A percentile compares a stretch with the other conserved stretches of the same genome.
phyloP scores from a whole-genome alignment of 2,329 filamentous ascomycete genomes.

The Metarhizium guizhouense region DNA sequence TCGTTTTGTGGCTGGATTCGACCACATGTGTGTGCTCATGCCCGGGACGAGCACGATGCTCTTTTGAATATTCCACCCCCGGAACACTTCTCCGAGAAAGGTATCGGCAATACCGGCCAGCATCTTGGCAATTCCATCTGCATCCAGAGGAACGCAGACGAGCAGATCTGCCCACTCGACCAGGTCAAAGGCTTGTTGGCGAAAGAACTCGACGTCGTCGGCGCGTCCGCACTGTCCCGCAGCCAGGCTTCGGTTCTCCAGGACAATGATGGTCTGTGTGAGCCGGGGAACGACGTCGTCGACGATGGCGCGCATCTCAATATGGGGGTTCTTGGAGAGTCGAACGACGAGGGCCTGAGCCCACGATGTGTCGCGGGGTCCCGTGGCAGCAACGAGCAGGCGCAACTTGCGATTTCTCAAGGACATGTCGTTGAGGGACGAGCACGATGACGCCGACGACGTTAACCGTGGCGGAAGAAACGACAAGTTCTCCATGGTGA shows the following conservation, averaged over 20 bases:
- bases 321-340: constrained; percentile 54
- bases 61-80: constrained; percentile 82
- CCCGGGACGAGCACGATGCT: constrained; percentile 77
- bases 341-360: constrained; percentile 58
- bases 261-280: constrained; percentile 52
- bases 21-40: constrained; percentile 85
- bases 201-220: constrained; percentile 43
- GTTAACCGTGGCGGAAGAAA: constrained; percentile 22
- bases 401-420: constrained; percentile 38
- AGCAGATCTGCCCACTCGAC: constrained; percentile 85
- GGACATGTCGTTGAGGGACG: constrained; percentile 28
- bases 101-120: constrained; percentile 75
- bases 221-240: constrained; percentile 23
- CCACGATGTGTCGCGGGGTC: constrained; percentile 55
- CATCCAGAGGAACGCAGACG: constrained; percentile 76
- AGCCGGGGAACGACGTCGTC: constrained; percentile 57
- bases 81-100: constrained; percentile 68
- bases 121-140: constrained; percentile 81
- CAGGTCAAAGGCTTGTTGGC: constrained; percentile 51
- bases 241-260: constrained; percentile 42
- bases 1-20: constrained; percentile 80
- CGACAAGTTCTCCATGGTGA: constrained; percentile 23
- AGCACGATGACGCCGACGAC: constrained; percentile 22
- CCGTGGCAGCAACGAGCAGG: constrained; percentile 58
- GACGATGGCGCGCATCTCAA: constrained; percentile 53